phyloP scores from a whole-genome alignment of 225 moss, liverwort and hornwort genomes.

The Ulota crispa region DNA sequence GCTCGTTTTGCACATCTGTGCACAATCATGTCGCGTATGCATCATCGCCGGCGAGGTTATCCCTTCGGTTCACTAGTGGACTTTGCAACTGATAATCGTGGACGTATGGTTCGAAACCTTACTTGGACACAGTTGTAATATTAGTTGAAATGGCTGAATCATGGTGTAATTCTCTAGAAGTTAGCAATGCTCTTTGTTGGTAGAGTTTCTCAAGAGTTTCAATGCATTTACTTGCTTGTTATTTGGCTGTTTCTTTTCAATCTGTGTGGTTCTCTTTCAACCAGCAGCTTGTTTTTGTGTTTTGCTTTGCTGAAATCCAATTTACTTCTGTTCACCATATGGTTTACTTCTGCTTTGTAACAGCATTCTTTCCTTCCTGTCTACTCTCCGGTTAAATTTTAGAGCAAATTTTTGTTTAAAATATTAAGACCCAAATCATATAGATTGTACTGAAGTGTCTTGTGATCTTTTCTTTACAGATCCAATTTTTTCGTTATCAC shows the following conservation, averaged over 20 bases:
- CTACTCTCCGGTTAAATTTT: background rate
- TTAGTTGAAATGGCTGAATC: background rate
- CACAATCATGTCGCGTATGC: constrained; percentile 98
- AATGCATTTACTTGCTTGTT: background rate
- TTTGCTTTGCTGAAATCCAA: background rate
- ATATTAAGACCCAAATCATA: too few species aligned
- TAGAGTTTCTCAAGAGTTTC: background rate
- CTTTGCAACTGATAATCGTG: constrained; percentile 83
- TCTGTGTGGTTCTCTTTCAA: background rate
- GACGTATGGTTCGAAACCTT: constrained; percentile 66
- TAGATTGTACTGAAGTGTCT: background rate
- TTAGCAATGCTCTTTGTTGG: background rate
- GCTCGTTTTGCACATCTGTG: constrained; percentile 95
- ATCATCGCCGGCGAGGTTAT: constrained; percentile 94
- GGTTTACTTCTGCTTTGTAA: background rate
- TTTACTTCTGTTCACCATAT: background rate
- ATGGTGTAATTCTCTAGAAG: background rate
- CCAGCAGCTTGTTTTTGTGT: background rate
- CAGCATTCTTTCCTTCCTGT: background rate
- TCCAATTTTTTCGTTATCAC: constrained; percentile 93
- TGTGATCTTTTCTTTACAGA: constrained; percentile 42
- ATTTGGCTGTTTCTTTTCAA: background rate
- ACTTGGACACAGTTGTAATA: constrained; percentile 7
- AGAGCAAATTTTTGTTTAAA: background rate
- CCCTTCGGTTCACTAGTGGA: constrained; percentile 96